Percentiles rank a stretch among this genome's conserved stretches.
Conservation (phyloP, 345 rosid species). For the Eucalyptus paniculata region DNA sequence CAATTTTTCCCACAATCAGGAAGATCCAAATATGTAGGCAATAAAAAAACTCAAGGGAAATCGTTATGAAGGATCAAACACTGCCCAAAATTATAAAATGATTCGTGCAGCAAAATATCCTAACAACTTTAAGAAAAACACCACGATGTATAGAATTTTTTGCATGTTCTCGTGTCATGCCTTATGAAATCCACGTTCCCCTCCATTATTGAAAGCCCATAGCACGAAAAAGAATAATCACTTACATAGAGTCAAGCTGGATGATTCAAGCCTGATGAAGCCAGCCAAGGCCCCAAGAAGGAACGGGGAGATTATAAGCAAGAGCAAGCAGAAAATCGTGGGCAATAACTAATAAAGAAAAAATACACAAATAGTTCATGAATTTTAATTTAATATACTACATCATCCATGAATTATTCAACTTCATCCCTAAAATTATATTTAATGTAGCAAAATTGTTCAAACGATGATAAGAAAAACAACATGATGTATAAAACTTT, state of each 20-base stretch:
- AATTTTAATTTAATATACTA: no score
- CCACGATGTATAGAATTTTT: fast-evolving
- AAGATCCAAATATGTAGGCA: background rate
- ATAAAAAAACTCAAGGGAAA: background rate
- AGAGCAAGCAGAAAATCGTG: background rate
- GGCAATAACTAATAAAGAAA: no score
- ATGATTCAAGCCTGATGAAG: no score
- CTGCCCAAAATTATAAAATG: background rate
- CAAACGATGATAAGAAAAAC: no score
- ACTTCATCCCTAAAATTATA: no score
- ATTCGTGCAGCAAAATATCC: background rate
- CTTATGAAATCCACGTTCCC: background rate
- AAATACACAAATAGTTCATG: no score
- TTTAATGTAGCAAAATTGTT: no score
- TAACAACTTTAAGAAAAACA: background rate
- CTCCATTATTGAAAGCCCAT: background rate
- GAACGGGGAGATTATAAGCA: background rate
- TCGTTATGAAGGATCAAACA: background rate
- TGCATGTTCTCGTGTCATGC: background rate
- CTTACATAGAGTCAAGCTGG: fast-evolving
- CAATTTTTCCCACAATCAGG: fast-evolving
- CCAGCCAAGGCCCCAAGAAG: fast-evolving
- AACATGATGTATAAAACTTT: no score
- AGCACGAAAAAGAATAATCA: background rate
- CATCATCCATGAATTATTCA: no score